Evolutionary conservation across 257 asterid species (phyloP).

Genomic region (Solanum piurae): DNA sequence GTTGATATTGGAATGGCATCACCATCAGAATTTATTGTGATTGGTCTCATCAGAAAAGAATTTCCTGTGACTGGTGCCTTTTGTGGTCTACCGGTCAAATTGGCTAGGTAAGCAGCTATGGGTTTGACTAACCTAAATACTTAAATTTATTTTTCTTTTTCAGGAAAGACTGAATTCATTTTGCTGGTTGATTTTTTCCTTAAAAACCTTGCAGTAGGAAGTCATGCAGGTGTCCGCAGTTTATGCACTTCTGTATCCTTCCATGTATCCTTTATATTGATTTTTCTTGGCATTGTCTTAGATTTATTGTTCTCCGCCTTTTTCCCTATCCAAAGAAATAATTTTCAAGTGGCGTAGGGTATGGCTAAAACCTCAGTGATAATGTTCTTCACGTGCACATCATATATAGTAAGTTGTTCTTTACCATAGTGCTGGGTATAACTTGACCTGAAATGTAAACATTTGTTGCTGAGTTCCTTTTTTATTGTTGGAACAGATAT

Average conservation of each 20-base stretch:
- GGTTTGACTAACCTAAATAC: neutral
- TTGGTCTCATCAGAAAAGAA: neutral
- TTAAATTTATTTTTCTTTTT: neutral
- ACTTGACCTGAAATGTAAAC: neutral
- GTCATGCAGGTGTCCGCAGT: conserved; percentile 41
- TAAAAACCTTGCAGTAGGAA: conserved; percentile 41
- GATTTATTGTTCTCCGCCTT: neutral
- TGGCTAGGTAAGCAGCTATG: conserved; percentile 30
- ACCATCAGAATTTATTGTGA: neutral
- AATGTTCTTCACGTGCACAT: neutral
- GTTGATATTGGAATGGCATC: neutral
- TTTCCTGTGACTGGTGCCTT: conserved; percentile 3
- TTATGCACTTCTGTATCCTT: conserved; percentile 67
- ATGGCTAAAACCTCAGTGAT: neutral
- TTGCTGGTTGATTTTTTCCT: conserved; percentile 2
- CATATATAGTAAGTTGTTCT: neutral
- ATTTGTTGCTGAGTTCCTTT: neutral
- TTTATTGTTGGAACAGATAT: neutral
- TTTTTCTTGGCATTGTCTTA: neutral
- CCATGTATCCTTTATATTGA: conserved; percentile 57
- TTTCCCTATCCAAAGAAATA: neutral
- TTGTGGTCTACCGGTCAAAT: neutral
- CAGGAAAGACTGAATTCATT: conserved; percentile 14
- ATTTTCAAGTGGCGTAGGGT: neutral
- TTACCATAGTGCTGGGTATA: neutral